Conservation (phyloP, 1,139 yeast species). For the Blastobotrys persicus region DNA sequence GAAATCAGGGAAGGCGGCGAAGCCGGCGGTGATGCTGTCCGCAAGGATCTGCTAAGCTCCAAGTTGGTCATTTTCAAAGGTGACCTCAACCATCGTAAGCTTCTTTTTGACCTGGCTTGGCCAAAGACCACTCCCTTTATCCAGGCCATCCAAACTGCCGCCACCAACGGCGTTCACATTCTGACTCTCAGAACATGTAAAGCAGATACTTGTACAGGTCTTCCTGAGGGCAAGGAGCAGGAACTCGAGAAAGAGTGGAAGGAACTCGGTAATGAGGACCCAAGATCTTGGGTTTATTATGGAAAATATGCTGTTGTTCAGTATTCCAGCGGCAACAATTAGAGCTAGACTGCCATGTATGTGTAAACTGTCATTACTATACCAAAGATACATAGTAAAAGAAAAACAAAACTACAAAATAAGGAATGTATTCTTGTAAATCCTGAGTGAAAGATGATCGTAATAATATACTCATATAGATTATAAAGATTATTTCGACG, state of each 20-base stretch:
- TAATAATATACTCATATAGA: no score
- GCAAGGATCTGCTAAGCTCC: constrained; percentile 54
- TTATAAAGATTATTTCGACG: neutral
- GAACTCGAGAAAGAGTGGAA: constrained; percentile 59
- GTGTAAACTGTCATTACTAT: no score
- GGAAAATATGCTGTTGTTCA: constrained; percentile 94
- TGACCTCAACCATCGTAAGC: constrained; percentile 90
- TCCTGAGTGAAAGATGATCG: no score
- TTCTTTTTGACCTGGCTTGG: constrained; percentile 91
- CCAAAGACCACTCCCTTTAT: constrained; percentile 71
- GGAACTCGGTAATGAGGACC: constrained; percentile 53
- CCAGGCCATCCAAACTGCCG: constrained; percentile 68
- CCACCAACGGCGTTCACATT: constrained; percentile 55
- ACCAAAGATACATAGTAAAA: no score
- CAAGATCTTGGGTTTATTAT: constrained; percentile 78
- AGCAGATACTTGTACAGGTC: constrained; percentile 94
- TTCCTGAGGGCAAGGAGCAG: constrained; percentile 66
- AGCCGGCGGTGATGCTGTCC: constrained; percentile 57
- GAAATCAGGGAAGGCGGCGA: constrained; percentile 53
- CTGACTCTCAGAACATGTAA: constrained; percentile 87
- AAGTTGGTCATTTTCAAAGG: constrained; percentile 85
- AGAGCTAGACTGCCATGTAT: no score
- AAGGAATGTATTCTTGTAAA: no score
- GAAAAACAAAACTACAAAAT: no score
- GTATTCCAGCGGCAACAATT: constrained; percentile 40